Evolutionary conservation across 352 stramenopile species (phyloP).

Genomic region (Globisporangium irregulare): DNA sequence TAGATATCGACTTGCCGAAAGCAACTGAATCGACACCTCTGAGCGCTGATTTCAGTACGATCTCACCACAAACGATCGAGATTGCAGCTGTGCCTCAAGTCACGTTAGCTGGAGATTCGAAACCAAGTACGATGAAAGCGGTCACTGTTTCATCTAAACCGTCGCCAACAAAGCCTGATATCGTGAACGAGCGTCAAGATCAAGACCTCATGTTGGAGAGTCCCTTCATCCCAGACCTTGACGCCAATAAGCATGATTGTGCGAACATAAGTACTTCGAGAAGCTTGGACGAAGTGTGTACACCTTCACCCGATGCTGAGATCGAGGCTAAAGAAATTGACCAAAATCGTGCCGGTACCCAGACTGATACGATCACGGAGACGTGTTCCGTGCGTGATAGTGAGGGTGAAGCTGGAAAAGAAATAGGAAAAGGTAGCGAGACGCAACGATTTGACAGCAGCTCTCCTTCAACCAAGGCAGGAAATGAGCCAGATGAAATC

Average conservation of each 20-base stretch:
- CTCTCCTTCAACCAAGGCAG: neutral
- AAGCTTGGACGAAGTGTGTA: neutral
- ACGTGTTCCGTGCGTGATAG: neutral
- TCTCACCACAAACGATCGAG: neutral
- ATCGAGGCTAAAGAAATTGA: neutral
- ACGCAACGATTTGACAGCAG: neutral
- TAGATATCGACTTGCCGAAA: neutral
- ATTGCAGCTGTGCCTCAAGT: neutral
- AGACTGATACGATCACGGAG: neutral
- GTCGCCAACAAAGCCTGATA: slow-evolving; percentile 4
- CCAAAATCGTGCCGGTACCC: neutral
- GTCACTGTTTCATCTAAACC: slow-evolving; percentile 14
- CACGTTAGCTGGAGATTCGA: neutral
- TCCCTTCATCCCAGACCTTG: neutral
- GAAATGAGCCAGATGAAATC: slow-evolving; percentile 1
- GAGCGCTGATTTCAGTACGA: neutral
- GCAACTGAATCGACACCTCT: neutral
- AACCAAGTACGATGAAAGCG: neutral
- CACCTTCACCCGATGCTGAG: neutral
- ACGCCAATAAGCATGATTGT: neutral
- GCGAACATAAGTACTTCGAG: neutral
- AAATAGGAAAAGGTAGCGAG: neutral
- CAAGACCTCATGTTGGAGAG: neutral
- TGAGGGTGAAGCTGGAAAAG: neutral
- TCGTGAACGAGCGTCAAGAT: neutral